Base-by-base conservation (phyloP, 1,139 yeast genomes). In the Kurtzmaniella natalensis region DNA sequence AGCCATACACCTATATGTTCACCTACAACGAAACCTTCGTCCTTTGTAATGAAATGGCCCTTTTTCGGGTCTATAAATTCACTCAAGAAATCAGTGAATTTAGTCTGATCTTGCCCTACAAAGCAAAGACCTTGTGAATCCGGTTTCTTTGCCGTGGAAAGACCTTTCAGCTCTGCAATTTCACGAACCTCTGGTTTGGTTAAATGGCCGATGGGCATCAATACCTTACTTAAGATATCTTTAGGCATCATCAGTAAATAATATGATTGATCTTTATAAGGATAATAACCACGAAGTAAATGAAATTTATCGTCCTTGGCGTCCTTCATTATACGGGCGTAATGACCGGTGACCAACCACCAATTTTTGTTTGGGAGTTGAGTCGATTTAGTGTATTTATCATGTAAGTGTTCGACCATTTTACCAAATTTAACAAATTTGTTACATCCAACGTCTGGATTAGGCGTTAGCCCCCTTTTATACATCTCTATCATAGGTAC, bases 311-410 rank as follows among this genome's bases (percentile, higher is more conserved):
- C 61, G 1, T 60, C 46, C 1, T 39, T 32, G 0, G 45, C 37
- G 38, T 57, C 55, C 23, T 51, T 46, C 59, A 79, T 59, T 4
- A 85, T 59, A 36, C 92, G 62, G 0, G 95, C 80, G 55, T 92
- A 92, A 55, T 92, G 98, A 3, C 98, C 99, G 0, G 96, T 88
- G 1, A 87, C 96, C 11, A 92, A 58, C 95, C 95, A 86, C 81
- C 92, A 85, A 20, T 48, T 49, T 26, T 47, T 36, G 32, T 42
- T 38, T 2, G 44, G 32, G n/a, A n/a, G n/a, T n/a, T n/a, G n/a
- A 7, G 45, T 36, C 5, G 38, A 31, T 4, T 42, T 38, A 25
- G 53, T 47, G 41, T 61, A 68, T 37, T 55, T 55, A 0, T 48
- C 35, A 28, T 64, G 58, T 27, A 88, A 56, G 48, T 78, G 70